Base-by-base conservation (phyloP, 345 rosid species). In the Eucalyptus shirleyi region DNA sequence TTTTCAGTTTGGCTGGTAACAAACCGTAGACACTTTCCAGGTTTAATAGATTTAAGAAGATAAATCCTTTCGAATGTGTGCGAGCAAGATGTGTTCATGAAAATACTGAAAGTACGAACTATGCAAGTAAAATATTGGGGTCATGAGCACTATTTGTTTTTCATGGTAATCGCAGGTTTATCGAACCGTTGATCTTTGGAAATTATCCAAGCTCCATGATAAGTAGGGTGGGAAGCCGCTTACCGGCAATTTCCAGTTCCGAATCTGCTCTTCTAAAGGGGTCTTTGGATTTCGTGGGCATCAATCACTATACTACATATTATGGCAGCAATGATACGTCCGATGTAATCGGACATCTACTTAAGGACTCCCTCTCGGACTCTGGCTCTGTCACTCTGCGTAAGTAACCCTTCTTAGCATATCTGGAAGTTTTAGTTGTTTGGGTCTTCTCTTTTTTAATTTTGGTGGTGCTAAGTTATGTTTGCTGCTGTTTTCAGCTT, bases 1-100 rank as follows among this genome's bases (percentile, higher is more conserved):
- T 90, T 98, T 98, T 93, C 99, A 98, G 93, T 95, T 98, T 91
- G 99, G 98, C 89, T 98, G 99, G 99, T 96, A 95, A 37, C 23
- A 77, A 77, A 37, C 45, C 45, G 2, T 77, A 37, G 83, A 77
- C 83, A 77, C 28, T 77, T 37, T 40, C 28, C 47, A 4, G 83
- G 0, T 11, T 37, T 37, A 37, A 37, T 37, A 37, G 12, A 37
- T 77, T 77, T 77, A 77, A 45, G 47, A 77, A 77, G 26, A 72
- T 72, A 18, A 18, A 19, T 72, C 45, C 21, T 34, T 72, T 37
- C 6, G 47, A 77, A 11, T 37, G 45, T 11, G 47, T 6, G 28
- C 28, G 12, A 23, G 28, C 82, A 72, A 19, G 82, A 77, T 77
- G 45, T 10, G 83, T 37, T 37, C 16, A 77, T 6, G 83, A 77